Base-by-base conservation (phyloP, 2,329 filamentous ascomycete species). In the Stromatinia cepivora region DNA sequence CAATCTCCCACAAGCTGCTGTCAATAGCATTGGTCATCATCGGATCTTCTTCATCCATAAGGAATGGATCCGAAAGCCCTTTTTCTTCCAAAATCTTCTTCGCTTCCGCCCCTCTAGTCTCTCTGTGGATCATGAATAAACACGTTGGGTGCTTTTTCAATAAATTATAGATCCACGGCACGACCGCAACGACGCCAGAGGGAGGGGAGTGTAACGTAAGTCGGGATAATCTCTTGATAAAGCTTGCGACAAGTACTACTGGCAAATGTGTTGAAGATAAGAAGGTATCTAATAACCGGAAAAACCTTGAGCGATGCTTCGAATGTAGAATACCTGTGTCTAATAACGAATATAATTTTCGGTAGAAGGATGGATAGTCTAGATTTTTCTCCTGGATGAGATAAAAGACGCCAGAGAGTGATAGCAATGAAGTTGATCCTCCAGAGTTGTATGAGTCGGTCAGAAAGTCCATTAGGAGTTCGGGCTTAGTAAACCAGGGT, bases 131-230 rank as follows among this genome's bases (percentile, higher is more conserved):
- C 93, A 99, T 97, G 77, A 97, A 98, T 0, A 94, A 96, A 77
- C 93, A 97, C 1, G 90, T 88, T 0, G 94, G 94, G 78, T 99
- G 95, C 73, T 87, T 87, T 80, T 92, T 95, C 79, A 99, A 86
- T 74, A 97, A 86, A 80, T 99, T 99, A 84, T 99, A 99, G 65
- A 94, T 89, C 89, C 93, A 97, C 0, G 95, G 96, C 13, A 98
- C 85, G 58, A 97, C 89, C 67, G 89, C 90, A 22, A 98, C 94
- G 66, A 98, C 91, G 42, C 93, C 94, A 46, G 92, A 89, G 2
- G 96, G 95, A 3, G 96, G 94, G 0, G 93, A 94, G 76, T 92
- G 89, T n/a, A 99, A 85, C 22, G 92, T 87, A 50, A 98, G 84
- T 66, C 94, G 86, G 4, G 93, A 88, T 11, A 99, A 85, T n/a